These are phyloP conservation scores for Usnea hakonensis DNA, from an alignment of 495 filamentous ascomycete genomes.

Conservation along the genomic window DNA sequence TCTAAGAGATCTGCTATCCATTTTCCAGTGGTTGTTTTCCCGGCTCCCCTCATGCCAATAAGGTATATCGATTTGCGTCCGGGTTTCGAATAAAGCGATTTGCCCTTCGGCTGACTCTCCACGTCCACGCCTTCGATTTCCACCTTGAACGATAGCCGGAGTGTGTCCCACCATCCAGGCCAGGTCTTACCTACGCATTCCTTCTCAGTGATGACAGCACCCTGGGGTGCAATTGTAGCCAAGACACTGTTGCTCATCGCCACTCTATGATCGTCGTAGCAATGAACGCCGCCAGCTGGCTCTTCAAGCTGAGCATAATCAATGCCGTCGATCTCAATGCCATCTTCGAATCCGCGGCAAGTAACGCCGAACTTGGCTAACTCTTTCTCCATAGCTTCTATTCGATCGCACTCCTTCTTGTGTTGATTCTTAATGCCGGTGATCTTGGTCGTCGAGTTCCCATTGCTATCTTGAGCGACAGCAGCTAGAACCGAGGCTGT, in stretches of 20 bases:
- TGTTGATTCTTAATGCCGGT: constrained; percentile 97
- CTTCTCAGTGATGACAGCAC: constrained; percentile 74
- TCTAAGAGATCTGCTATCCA: constrained; percentile 72
- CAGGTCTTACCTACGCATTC: constrained; percentile 98
- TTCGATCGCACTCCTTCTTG: constrained; percentile 97
- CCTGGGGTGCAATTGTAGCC: constrained; percentile 61
- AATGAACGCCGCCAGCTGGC: constrained; percentile 66
- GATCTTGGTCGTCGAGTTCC: constrained; percentile 67
- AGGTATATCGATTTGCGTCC: constrained; percentile 69
- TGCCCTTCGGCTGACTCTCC: constrained; percentile 31
- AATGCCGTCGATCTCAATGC: constrained; percentile 74
- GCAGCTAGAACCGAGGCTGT: constrained; percentile 90
- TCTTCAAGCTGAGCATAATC: constrained; percentile 51
- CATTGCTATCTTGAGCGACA: constrained; percentile 54
- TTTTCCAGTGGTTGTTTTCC: constrained; percentile 86
- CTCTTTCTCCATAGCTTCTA: constrained; percentile 91
- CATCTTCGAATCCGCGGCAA: constrained; percentile 84
- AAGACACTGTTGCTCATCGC: constrained; percentile 98
- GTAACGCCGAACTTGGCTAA: constrained; percentile 90
- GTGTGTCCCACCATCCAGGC: constrained; percentile 96
- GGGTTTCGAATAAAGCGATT: constrained; percentile 31
- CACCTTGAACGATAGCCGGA: constrained; percentile 68
- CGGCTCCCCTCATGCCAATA: constrained; percentile 95
- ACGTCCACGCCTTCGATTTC: constrained; percentile 65
- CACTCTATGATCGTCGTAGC: constrained; percentile 96